These are phyloP conservation scores for Suillus plorans DNA, from an alignment of 768 basidiomycete species.

Conservation along the genomic window DNA sequence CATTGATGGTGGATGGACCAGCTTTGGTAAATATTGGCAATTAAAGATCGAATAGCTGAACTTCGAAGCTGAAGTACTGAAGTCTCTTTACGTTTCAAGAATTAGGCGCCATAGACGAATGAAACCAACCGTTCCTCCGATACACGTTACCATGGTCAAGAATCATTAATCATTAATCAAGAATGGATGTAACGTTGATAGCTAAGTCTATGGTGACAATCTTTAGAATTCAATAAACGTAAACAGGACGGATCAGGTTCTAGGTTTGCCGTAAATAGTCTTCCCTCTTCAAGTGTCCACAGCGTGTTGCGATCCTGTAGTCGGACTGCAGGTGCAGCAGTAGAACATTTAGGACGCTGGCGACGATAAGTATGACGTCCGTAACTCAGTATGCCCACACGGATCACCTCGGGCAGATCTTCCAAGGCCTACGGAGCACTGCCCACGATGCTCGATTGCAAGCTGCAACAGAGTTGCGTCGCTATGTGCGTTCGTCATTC, in stretches of 20 bases:
- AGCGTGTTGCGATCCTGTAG: background rate
- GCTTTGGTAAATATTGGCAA: background rate
- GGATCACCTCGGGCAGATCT: constrained; percentile 66
- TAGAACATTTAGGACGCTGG: constrained; percentile 9
- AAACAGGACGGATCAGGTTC: constrained; percentile 25
- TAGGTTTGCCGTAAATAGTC: background rate
- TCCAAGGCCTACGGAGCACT: constrained; percentile 63
- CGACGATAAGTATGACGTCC: constrained; percentile 55
- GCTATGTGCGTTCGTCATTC: constrained; percentile 55
- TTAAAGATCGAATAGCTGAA: background rate
- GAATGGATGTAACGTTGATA: background rate
- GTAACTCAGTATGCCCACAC: constrained; percentile 53
- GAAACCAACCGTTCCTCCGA: background rate
- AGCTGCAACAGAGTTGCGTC: constrained; percentile 69
- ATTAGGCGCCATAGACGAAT: background rate
- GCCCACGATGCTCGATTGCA: constrained; percentile 63
- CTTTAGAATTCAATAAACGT: constrained; percentile 28
- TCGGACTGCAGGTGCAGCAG: constrained; percentile 3
- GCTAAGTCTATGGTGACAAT: background rate
- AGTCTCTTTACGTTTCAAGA: background rate
- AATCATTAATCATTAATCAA: background rate
- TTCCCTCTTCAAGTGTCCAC: constrained; percentile 1
- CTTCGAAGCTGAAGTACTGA: background rate
- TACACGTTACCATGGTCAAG: background rate
- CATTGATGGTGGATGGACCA: background rate